Base-by-base conservation (phyloP, 257 asterid species). In the Pogostemon cablin region DNA sequence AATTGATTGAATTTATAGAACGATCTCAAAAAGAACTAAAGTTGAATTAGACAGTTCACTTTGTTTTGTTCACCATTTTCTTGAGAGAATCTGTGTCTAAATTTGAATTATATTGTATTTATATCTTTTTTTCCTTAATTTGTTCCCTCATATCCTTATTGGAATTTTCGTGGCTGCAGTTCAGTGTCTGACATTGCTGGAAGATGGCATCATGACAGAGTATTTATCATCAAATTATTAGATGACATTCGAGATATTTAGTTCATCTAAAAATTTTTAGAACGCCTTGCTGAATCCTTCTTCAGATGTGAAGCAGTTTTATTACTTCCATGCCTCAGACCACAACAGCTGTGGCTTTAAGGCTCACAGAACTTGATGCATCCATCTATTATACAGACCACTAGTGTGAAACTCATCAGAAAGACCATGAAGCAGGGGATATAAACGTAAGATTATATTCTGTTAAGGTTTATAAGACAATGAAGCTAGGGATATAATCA, bases 251-350 rank as follows among this genome's bases (percentile, higher is more conserved):
- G 96, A 90, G 75, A 75, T 90, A 74, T 74, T 85, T 78, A 68
- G 80, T 65, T 77, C 78, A 66, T 49, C 67, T 60, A 73, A 64
- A 43, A 20, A 20, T 50, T 59, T 34, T 53, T 8, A 9, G 80
- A 75, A 50, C 34, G 54, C 62, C 61, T 58, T 62, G 73, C 54
- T 62, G 79, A 76, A 67, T 60, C 56, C 39, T 76, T 48, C 20
- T 76, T 83, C 7, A 38, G 60, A 48, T 64, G 79, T 34, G 88
- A 69, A 64, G 75, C 20, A 7, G 75, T 84, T 62, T 63, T 74
- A 35, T 84, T 83, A 20, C 92, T 87, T 75, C 93, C 98, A 48
- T 92, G 69, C 96, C 98, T 66, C 82, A 55, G 71, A 86, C 98
- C 49, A 72, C 88, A 1, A 42, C 95, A 65, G 98, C 95, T 38